Evolutionary conservation across 1,139 yeast genomes (phyloP).

Genomic region (Hemisphaericaspora xylofermentans): DNA sequence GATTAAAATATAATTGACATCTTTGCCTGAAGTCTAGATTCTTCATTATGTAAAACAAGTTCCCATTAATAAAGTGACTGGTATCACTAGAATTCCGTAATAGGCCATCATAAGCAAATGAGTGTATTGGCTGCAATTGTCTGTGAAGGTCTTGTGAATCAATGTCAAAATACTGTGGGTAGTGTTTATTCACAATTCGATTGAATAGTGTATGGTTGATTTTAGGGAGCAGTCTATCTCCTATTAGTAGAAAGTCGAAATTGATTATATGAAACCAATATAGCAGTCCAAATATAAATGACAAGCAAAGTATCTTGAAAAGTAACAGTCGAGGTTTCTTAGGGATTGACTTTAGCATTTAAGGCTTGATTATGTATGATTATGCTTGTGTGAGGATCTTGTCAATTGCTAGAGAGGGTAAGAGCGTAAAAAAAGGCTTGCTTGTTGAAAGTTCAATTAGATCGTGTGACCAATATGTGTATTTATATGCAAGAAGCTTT

Average conservation of each 20-base stretch:
- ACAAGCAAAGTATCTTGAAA: too few relatives aligned
- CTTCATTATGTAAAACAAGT: constrained; percentile 9
- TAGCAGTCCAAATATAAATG: neutral
- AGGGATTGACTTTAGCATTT: too few relatives aligned
- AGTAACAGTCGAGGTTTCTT: too few relatives aligned
- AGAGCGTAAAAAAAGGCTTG: too few relatives aligned
- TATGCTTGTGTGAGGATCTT: too few relatives aligned
- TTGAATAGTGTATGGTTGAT: constrained; percentile 2
- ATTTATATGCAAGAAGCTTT: too few relatives aligned
- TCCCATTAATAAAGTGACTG: constrained; percentile 1
- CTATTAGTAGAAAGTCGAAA: neutral
- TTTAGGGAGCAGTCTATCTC: neutral
- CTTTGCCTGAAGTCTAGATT: constrained; percentile 10
- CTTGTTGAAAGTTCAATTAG: too few relatives aligned
- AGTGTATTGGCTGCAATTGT: neutral
- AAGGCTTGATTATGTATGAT: too few relatives aligned
- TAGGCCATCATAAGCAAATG: constrained; percentile 6
- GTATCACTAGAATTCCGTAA: constrained; percentile 1
- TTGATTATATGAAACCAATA: neutral
- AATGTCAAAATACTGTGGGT: constrained; percentile 4
- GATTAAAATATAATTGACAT: constrained; percentile 15
- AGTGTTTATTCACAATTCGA: constrained; percentile 4
- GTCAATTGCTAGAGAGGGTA: too few relatives aligned
- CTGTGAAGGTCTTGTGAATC: neutral
- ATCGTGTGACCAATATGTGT: too few relatives aligned